Evolutionary conservation across 352 stramenopile species (phyloP), one percentile per base, ranked within the genome.

Genomic region (Pythium rishiriense): DNA sequence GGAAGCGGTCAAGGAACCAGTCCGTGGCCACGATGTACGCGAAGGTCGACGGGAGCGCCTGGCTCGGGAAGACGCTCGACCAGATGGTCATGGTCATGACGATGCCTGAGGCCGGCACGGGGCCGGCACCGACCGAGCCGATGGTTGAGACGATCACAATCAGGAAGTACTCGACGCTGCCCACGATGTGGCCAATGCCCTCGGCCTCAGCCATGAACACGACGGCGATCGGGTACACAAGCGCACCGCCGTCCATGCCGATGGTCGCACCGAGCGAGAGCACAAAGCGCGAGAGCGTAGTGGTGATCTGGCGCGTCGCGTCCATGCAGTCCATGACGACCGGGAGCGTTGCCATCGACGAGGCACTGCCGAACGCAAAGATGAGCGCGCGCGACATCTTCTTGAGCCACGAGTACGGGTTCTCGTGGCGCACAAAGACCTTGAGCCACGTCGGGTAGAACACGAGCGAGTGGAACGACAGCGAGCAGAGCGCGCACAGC

Each of bases 1-100:
- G 64, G 39, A 87, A 74, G n/a, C 78, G 75, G 52, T 89, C 78
- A 22, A 88, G 28, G 60, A 87, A 69, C 78, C 78, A 88, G 57
- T 90, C 80, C 19, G 69, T 87, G 19, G 74, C 80, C 17, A 88
- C 68, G 39, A 90, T 70, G 54, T 82, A 84, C 1, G 67, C 67
- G 50, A 87, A 90, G 4, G 78, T 72, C n/a, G 73, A 72, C 35
- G 79, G 79, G 17, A 87, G 56, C 7, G 68, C 39, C 5, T 70
- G 62, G 15, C 55, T 69, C 1, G 70, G 66, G 42, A 80, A 74
- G 21, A 83, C 69, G 12, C 58, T 78, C 17, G 46, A 64, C 72
- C 69, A 83, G 50, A 80, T 71, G 35, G 75, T 78, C 15, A 78
- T 74, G 48, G 68, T 68, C 69, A 83, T 79, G 33, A 83, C 72